Evolutionary conservation across 352 stramenopile genomes (phyloP), one percentile per base, ranked within the genome.

Genomic region (Globisporangium nodosum): DNA sequence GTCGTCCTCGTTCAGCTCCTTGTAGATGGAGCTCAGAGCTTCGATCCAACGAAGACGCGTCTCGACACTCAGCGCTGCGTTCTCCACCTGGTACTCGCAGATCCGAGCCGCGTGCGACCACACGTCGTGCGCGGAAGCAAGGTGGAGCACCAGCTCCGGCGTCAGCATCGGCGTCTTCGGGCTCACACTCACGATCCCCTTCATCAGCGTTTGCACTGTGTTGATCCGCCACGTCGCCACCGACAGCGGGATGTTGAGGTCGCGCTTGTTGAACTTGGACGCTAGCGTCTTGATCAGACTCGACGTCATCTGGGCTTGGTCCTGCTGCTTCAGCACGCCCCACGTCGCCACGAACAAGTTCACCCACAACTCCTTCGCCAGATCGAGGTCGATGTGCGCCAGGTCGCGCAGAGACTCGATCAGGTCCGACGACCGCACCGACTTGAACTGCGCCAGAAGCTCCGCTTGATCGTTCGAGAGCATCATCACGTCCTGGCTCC

Each of bases 191-290:
- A 94, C 76, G 20, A 94, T 85, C 13, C 77, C 80, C 49, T 85
- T 76, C 68, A 96, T 74, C 31, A 96, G 58, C 45, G 85, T 92
- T 69, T 96, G 86, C 40, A 96, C 83, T 3, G 88, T 79, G 60
- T 96, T 96, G 3, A 83, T 88, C 9, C 85, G 78, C 6, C 78
- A 69, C 37, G 78, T 76, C 3, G 69, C 70, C 13, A 61, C 62
- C 13, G 66, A 69, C 2, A 91, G 61, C 40, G 85, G 87, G 21
- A 94, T 70, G 42, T 89, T 85, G 0, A 96, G 64, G 51, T 96
- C 84, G 20, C 86, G 83, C 46, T 92, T 90, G 62, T 94, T 91
- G 70, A 93, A 96, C 60, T 92, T 92, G 33, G 82, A 92, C 48
- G 87, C 86, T 11, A 96, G 57, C 49, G 90, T 78, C 60, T 88